phyloP scores from a whole-genome alignment of 2,329 filamentous ascomycete species.

The Penicillium aurantiogriseum region DNA sequence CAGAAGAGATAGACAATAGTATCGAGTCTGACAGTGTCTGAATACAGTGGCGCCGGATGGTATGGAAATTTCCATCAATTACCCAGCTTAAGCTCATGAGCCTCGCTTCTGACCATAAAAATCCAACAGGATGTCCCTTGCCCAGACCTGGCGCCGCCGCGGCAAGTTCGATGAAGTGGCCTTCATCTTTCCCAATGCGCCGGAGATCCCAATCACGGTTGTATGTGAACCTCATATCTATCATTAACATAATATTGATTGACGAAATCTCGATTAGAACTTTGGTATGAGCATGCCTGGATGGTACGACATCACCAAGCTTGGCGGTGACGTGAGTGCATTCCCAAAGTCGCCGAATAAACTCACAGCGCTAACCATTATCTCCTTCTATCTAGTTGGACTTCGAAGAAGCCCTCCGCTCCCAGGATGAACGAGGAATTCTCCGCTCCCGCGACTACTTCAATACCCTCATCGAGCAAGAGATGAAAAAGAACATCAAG shows the following conservation, averaged over 20 bases:
- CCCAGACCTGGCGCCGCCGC: slow-evolving; percentile 81
- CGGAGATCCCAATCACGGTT: slow-evolving; percentile 78
- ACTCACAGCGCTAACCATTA: not conserved
- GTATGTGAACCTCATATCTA: slow-evolving; percentile 48
- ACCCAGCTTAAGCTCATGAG: not conserved
- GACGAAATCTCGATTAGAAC: slow-evolving; percentile 53
- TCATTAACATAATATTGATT: not conserved
- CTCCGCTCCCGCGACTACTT: slow-evolving; percentile 71
- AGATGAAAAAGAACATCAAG: slow-evolving; percentile 78
- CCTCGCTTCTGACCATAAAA: not conserved
- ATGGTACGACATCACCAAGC: slow-evolving; percentile 51
- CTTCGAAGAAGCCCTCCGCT: slow-evolving; percentile 41
- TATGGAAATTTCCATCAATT: slow-evolving; percentile 21
- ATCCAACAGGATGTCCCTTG: slow-evolving; percentile 62
- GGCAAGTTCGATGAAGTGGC: slow-evolving; percentile 83
- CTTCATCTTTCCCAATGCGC: slow-evolving; percentile 92
- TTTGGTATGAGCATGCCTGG: slow-evolving; percentile 77
- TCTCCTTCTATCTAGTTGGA: slow-evolving; percentile 32
- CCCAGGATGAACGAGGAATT: slow-evolving; percentile 66
- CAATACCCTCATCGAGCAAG: slow-evolving; percentile 72
- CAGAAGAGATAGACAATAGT: not conserved
- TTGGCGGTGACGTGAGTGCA: slow-evolving; percentile 41
- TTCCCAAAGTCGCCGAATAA: not conserved
- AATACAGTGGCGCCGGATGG: slow-evolving; percentile 49
- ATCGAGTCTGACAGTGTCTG: slow-evolving; percentile 3